A percentile compares a stretch with the other conserved stretches of the same genome.
Conservation (phyloP, 345 rosid species). For the Excoecaria agallocha region DNA sequence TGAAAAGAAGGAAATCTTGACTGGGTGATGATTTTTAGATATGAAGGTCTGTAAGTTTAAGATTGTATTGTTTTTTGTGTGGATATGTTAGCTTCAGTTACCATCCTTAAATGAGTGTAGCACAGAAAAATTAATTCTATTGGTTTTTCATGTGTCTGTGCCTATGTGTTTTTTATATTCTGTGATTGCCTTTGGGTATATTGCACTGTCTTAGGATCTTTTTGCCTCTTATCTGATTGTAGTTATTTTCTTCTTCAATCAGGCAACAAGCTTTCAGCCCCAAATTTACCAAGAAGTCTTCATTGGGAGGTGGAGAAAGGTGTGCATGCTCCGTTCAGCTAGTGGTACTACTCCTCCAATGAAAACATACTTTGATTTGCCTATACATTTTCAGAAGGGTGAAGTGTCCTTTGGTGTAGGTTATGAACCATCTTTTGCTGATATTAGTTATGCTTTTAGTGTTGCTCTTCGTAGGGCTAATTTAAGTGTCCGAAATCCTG, state of each 20-base stretch:
- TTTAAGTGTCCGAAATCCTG: slow-evolving; percentile 67
- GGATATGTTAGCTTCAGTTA: too few species aligned
- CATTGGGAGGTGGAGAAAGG: slow-evolving; percentile 97
- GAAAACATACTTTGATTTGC: slow-evolving; percentile 85
- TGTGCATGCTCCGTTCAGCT: slow-evolving; percentile 83
- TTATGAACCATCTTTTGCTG: slow-evolving; percentile 92
- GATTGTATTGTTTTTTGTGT: too few species aligned
- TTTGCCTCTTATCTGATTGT: slow-evolving; percentile 8
- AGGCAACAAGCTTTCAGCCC: slow-evolving; percentile 97
- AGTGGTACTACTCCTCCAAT: slow-evolving; percentile 94
- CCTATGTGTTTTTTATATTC: not conserved
- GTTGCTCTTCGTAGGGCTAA: slow-evolving; percentile 98
- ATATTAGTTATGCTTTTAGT: slow-evolving; percentile 90
- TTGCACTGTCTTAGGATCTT: not conserved
- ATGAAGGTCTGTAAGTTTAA: too few species aligned
- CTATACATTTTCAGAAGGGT: slow-evolving; percentile 71
- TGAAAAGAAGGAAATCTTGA: too few species aligned
- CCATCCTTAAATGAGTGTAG: too few species aligned
- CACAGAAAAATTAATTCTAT: too few species aligned
- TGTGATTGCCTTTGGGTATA: not conserved
- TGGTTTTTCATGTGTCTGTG: too few species aligned
- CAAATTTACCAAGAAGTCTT: slow-evolving; percentile 83
- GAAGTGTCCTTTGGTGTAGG: slow-evolving; percentile 88
- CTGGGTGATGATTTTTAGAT: too few species aligned
- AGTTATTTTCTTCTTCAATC: slow-evolving; percentile 36